Base-by-base conservation (phyloP, 1,139 yeast species). In the Wickerhamomyces sp. region DNA sequence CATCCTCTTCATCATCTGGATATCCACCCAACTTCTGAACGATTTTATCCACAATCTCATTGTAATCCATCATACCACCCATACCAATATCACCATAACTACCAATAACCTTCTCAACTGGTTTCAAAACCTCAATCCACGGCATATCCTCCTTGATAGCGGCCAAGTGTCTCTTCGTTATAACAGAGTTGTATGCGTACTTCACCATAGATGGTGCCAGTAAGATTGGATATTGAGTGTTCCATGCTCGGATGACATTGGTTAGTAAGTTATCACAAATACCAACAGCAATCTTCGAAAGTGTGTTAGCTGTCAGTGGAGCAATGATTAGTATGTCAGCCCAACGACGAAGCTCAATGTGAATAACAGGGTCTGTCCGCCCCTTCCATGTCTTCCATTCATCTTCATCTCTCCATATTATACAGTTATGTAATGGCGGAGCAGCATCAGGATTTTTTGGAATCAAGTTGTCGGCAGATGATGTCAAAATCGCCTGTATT, bases 151-250 rank as follows among this genome's bases (percentile, higher is more conserved):
- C 95, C 36, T 77, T 73, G 40, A 89, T 77, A 23, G 80, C 68
- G 44, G 73, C 71, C 40, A 86, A 66, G 51, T 88, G 96, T 37
- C 89, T 73, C 58, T 80, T 85, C 2, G 96, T 89, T 29, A 89
- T 78, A 2, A 88, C 83, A 22, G 94, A 86, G 49, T 82, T 85
- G 58, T 88, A 89, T 35, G 95, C 86, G 57, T 85, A 83, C 39
- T 91, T 82, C 18, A 86, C 88, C 96, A 89, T 88, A 4, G 95
- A 88, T 4, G 97, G 96, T 0, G 96, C 97, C 36, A 87, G 69
- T 26, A 88, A 63, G 7, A 89, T 78, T 0, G 97, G 96, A 48
- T 80, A 85, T 35, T 84, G 80, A 0, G 91, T 76, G 54, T 88
- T 85, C 96, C 97, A 89, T 3, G 95, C 95, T 44, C 96, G 69